Percentiles rank a stretch among this genome's conserved stretches.
These are phyloP conservation scores for Echeveria elegans DNA, from an alignment of 164 flowering plant genomes.

Conservation along the genomic window DNA sequence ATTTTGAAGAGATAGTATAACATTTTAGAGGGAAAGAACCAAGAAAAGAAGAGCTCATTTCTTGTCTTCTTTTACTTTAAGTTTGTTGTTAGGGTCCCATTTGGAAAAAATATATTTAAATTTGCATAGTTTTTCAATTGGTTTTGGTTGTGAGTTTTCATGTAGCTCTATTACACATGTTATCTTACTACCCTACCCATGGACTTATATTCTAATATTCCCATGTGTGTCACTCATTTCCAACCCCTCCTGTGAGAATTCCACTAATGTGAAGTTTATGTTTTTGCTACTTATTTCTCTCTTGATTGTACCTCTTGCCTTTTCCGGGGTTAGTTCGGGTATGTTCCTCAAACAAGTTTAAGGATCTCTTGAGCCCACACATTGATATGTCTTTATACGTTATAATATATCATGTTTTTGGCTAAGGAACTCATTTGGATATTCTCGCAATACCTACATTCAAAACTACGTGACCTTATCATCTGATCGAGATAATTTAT, in stretches of 20 bases:
- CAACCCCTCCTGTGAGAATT: not conserved
- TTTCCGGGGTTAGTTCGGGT: not conserved
- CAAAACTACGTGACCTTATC: too few species aligned
- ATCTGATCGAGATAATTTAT: too few species aligned
- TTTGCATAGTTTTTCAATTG: slow-evolving; percentile 9
- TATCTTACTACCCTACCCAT: slow-evolving; percentile 4
- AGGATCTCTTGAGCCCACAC: not conserved
- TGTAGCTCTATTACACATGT: slow-evolving; percentile 14
- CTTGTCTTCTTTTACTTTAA: slow-evolving; percentile 18
- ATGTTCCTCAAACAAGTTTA: not conserved
- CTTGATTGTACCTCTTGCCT: not conserved
- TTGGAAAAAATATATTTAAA: not conserved
- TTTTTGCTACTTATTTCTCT: not conserved
- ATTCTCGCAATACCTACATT: too few species aligned
- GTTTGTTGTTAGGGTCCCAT: slow-evolving; percentile 16
- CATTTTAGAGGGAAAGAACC: slow-evolving; percentile 10
- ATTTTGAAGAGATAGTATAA: slow-evolving; percentile 7
- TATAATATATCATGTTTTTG: too few species aligned
- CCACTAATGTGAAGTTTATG: not conserved
- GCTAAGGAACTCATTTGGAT: not conserved
- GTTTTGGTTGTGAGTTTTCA: slow-evolving; percentile 25
- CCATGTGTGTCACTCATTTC: not conserved
- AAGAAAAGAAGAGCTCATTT: slow-evolving; percentile 13
- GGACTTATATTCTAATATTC: slow-evolving; percentile 1
- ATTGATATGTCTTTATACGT: not conserved